Base-by-base conservation (phyloP, 2,329 filamentous ascomycete genomes). In the Seiridium cupressi region DNA sequence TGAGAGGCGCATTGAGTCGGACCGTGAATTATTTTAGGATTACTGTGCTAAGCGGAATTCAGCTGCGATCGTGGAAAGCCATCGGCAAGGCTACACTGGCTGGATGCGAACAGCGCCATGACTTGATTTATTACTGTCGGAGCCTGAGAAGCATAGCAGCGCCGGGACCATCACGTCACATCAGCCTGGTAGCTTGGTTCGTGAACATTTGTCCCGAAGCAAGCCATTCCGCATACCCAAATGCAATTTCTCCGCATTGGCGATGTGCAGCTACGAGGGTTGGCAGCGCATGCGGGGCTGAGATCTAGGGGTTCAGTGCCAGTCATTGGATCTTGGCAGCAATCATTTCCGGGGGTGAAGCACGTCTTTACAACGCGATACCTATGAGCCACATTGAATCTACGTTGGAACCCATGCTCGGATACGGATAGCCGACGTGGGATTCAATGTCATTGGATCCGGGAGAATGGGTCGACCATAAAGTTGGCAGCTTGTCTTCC, bases 211-310 rank as follows among this genome's bases (percentile, higher is more conserved):
- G 35, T n/a, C 49, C 49, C 49, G 49, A 53, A 18, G 13, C 26
- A 18, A 31, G 46, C n/a, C 13, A 42, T 13, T 42, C 46, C 31
- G 31, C 9, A 49, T 18, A 3, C 9, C 13, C 9, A 9, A 18
- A 40, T n/a, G 5, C 32, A 34, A 53, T 53, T 53, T 53, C 49
- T 53, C 49, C 49, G 49, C 32, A 53, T 53, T 53, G 49, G 49
- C 49, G 34, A n/a, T 13, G 35, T 18, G 4, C 5, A 53, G 18
- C 13, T 32, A 10, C 18, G 49, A 35, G 34, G 49, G 18, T 2
- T 26, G 18, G 18, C 18, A 26, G 18, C 18, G 18, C 18, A 26
- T 26, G 18, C 18, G 18, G 18, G 18, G 18, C 18, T 26, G 18
- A 26, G 38, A 13, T 8, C 7, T 13, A 42, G 38, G 38, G 38